These are phyloP conservation scores for Lepidium didymum DNA, from an alignment of 345 rosid species.

Conservation along the genomic window DNA sequence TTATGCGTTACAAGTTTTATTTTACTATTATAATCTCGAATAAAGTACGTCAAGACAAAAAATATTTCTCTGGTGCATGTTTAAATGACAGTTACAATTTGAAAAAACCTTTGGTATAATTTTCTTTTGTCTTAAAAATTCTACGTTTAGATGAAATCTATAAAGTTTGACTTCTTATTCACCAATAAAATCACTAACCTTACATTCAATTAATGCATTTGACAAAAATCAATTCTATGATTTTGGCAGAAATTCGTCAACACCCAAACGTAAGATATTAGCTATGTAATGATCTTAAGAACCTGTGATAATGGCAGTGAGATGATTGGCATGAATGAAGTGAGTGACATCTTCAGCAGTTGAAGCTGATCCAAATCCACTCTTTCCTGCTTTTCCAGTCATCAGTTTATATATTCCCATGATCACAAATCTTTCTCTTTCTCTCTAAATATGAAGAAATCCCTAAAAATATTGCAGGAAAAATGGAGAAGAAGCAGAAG, in stretches of 20 bases:
- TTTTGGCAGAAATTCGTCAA: background rate
- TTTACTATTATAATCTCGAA: no score
- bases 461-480: background rate
- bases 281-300: background rate
- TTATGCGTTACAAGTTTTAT: no score
- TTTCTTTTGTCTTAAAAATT: background rate
- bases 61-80: background rate
- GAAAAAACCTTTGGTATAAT: no score
- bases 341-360: slow-evolving; percentile 74
- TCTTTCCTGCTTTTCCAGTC: slow-evolving; percentile 64
- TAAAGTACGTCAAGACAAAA: background rate
- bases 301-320: slow-evolving; percentile 83
- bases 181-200: background rate
- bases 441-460: background rate
- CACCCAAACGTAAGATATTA: background rate
- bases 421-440: background rate
- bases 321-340: slow-evolving; percentile 55
- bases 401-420: slow-evolving; percentile 49
- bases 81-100: background rate
- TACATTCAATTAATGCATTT: background rate
- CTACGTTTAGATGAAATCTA: background rate
- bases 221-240: background rate
- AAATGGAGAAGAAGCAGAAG: background rate
- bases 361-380: slow-evolving; percentile 90
- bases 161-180: slow-evolving; percentile 2